Evolutionary conservation across 345 rosid genomes (phyloP).

Genomic region (Boechera retrofracta): DNA sequence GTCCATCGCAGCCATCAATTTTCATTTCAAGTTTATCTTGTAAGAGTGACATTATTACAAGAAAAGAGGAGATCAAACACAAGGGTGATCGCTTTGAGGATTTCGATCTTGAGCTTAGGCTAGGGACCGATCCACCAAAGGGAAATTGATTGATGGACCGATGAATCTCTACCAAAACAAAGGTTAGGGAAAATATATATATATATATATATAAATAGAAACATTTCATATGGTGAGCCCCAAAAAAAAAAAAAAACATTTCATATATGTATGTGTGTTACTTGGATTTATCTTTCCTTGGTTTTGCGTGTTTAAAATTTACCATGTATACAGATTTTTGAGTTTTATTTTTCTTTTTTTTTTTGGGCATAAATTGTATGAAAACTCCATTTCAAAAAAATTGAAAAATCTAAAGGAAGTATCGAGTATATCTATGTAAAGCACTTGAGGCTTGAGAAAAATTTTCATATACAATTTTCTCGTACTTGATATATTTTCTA

Average conservation of each 20-base stretch:
- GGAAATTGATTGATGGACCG: constrained; percentile 48
- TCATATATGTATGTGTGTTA: constrained; percentile 22
- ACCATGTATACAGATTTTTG: constrained; percentile 13
- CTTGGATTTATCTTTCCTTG: constrained; percentile 33
- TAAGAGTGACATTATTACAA: constrained; percentile 42
- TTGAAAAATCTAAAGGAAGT: neutral
- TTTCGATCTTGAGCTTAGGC: constrained; percentile 95
- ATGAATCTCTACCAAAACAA: constrained; percentile 30
- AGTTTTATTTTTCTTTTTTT: neutral
- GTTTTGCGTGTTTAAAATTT: constrained; percentile 34
- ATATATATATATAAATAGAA: constrained; percentile 7
- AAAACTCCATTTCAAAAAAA: constrained; percentile 1
- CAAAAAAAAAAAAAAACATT: neutral
- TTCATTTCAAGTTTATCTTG: constrained; percentile 51
- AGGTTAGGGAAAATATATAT: neutral
- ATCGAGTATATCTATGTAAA: constrained; percentile 12
- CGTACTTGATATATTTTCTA: neutral
- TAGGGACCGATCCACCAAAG: constrained; percentile 65
- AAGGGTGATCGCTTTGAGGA: constrained; percentile 59
- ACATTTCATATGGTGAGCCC: constrained; percentile 8
- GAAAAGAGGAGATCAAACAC: constrained; percentile 49
- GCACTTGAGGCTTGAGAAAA: constrained; percentile 1
- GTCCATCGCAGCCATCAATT: constrained; percentile 54
- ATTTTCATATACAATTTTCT: neutral
- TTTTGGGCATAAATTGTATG: neutral